Evolutionary conservation across 805 yeast genomes (phyloP).

Genomic region (Candida adriatica): DNA sequence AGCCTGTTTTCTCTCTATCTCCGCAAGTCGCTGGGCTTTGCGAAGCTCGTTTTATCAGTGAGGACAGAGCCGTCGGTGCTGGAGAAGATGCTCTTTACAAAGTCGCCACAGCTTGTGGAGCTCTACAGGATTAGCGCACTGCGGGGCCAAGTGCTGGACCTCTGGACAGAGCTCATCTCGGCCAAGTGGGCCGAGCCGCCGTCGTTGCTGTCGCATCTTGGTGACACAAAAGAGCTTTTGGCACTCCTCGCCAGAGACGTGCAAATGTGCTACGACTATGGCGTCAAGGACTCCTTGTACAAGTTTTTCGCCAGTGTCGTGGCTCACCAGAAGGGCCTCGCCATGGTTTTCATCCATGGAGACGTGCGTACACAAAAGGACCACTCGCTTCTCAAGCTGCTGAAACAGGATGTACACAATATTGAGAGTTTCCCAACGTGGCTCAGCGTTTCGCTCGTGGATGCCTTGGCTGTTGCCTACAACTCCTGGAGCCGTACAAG

Average conservation of each 20-base stretch:
- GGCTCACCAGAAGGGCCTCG: conserved; percentile 71
- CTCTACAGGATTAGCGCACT: conserved; percentile 45
- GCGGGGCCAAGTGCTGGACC: conserved; percentile 44
- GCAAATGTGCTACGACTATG: conserved; percentile 44
- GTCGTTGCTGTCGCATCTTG: conserved; percentile 76
- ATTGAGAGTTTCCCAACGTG: conserved; percentile 51
- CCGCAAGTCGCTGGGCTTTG: conserved; percentile 44
- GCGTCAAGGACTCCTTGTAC: conserved; percentile 48
- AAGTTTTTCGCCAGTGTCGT: conserved; percentile 62
- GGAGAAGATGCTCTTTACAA: conserved; percentile 53
- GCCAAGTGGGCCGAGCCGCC: conserved; percentile 62
- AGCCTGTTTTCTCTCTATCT: conserved; percentile 45
- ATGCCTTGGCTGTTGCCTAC: conserved; percentile 66
- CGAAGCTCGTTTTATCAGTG: conserved; percentile 48
- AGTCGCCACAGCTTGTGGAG: conserved; percentile 49
- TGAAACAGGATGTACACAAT: conserved; percentile 48
- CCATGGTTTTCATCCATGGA: conserved; percentile 63
- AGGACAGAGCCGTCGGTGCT: conserved; percentile 60
- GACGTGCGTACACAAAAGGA: conserved; percentile 24
- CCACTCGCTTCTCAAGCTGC: conserved; percentile 43
- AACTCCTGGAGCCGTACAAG: conserved; percentile 71
- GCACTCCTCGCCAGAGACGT: conserved; percentile 56
- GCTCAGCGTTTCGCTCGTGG: conserved; percentile 61
- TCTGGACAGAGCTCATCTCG: conserved; percentile 51
- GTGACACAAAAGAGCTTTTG: conserved; percentile 56